Percentiles rank a stretch among this genome's conserved stretches.
Evolutionary conservation across 306 rosid genomes (phyloP).

Genomic region (Casuarina cunninghamiana): DNA sequence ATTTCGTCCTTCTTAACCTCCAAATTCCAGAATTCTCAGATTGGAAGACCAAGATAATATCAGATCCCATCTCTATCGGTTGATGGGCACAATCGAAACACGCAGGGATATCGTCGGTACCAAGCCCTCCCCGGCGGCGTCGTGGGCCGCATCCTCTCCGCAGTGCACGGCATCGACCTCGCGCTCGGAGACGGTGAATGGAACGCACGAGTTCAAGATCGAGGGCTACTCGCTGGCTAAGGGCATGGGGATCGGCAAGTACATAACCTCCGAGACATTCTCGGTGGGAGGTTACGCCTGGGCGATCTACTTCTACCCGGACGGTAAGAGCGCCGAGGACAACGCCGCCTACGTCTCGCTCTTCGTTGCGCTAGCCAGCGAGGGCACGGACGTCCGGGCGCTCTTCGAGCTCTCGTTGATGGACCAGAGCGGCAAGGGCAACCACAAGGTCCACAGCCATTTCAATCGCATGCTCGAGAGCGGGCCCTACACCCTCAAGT

Average conservation of each 20-base stretch:
- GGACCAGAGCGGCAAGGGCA: constrained; percentile 58
- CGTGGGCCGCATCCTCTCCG: background rate
- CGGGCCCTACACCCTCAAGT: constrained; percentile 64
- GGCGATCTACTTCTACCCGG: constrained; percentile 70
- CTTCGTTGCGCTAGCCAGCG: constrained; percentile 60
- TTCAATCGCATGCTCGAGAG: constrained; percentile 52
- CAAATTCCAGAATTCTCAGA: background rate
- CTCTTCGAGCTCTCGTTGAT: constrained; percentile 53
- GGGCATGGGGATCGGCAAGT: constrained; percentile 61
- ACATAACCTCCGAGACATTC: constrained; percentile 57
- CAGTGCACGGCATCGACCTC: constrained; percentile 42
- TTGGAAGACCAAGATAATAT: background rate
- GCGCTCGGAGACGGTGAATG: constrained; percentile 52
- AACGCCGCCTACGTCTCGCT: constrained; percentile 53
- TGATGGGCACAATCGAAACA: constrained; percentile 55
- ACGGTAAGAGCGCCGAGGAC: constrained; percentile 59
- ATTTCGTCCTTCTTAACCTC: too few species aligned
- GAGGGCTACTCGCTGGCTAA: constrained; percentile 51
- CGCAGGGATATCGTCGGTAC: constrained; percentile 18
- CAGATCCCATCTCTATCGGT: background rate
- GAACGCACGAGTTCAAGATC: constrained; percentile 55
- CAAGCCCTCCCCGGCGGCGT: constrained; percentile 27
- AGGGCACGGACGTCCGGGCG: constrained; percentile 63
- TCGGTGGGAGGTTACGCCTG: constrained; percentile 57
- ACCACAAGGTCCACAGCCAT: constrained; percentile 68